Evolutionary conservation across 192 early-diverging fungal species (phyloP).

Genomic region (Entomortierella beljakovae): DNA sequence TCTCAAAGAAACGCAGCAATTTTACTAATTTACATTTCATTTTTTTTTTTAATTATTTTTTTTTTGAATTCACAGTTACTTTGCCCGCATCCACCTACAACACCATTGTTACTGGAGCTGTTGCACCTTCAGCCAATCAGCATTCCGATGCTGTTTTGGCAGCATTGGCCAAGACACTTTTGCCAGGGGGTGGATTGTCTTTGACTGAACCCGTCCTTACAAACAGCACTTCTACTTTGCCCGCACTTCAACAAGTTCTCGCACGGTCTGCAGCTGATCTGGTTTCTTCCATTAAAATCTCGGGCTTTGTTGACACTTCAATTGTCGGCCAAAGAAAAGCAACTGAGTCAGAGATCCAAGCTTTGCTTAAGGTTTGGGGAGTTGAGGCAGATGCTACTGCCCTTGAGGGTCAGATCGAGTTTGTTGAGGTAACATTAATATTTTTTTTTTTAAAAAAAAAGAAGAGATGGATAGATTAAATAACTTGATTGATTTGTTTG

Average conservation of each 20-base stretch:
- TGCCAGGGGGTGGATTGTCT: conserved; percentile 73
- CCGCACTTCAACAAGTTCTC: conserved; percentile 60
- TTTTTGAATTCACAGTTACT: conserved; percentile 43
- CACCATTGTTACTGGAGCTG: conserved; percentile 67
- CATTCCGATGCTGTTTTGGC: conserved; percentile 74
- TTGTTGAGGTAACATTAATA: conserved; percentile 49
- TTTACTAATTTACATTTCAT: conserved; percentile 4
- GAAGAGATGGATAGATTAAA: neutral
- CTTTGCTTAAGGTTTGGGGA: conserved; percentile 70
- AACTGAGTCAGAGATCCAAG: conserved; percentile 55
- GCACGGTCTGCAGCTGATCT: conserved; percentile 67
- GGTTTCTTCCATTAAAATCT: conserved; percentile 78
- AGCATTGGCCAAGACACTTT: conserved; percentile 70
- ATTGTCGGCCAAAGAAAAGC: conserved; percentile 54
- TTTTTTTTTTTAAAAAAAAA: neutral
- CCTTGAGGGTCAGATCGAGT: conserved; percentile 46
- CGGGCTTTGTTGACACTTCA: conserved; percentile 84
- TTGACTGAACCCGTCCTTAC: conserved; percentile 75
- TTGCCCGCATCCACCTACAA: conserved; percentile 70
- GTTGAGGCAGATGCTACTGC: conserved; percentile 59
- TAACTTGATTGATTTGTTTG: conserved; percentile 2
- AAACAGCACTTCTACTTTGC: conserved; percentile 49
- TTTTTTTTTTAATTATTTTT: conserved; percentile 55
- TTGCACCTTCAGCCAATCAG: conserved; percentile 65
- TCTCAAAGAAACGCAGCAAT: neutral